A percentile compares a stretch with the other conserved stretches of the same genome.
These are phyloP conservation scores for Fusarium liriodendri DNA, from an alignment of 2,329 filamentous ascomycete genomes.

Conservation along the genomic window DNA sequence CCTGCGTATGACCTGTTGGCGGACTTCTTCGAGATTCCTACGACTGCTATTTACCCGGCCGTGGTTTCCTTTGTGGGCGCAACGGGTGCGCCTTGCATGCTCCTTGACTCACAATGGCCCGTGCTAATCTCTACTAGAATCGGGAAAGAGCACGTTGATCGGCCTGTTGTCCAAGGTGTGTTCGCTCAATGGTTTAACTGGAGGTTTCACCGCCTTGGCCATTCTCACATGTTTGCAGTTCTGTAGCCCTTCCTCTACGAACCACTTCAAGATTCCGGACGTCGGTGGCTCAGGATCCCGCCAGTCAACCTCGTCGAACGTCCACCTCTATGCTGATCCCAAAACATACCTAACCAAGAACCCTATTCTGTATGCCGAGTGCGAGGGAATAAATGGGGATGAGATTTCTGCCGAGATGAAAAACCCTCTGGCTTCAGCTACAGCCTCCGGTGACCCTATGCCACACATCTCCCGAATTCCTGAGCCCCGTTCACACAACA, in stretches of 20 bases:
- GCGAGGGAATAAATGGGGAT: neutral
- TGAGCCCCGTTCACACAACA: neutral
- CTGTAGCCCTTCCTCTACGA: rapidly evolving
- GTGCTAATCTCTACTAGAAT: too few species aligned
- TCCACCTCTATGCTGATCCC: neutral
- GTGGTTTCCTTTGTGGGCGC: neutral
- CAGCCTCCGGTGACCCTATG: neutral
- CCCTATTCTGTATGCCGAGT: neutral
- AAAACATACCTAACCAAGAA: rapidly evolving
- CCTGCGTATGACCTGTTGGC: neutral
- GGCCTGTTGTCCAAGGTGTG: too few species aligned
- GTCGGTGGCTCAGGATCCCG: neutral
- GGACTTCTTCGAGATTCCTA: rapidly evolving
- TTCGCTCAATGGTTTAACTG: too few species aligned
- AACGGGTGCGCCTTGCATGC: neutral
- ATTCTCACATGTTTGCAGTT: too few species aligned
- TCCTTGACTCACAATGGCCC: too few species aligned
- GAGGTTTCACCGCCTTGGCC: too few species aligned
- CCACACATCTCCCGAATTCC: neutral
- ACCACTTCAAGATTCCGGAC: neutral
- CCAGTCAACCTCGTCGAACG: neutral
- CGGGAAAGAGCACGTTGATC: too few species aligned
- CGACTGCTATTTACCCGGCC: rapidly evolving
- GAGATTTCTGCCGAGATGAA: neutral
- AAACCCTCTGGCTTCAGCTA: neutral